Base-by-base conservation (phyloP, 2,329 filamentous ascomycete genomes). In the Chrysoporthe cubensis region DNA sequence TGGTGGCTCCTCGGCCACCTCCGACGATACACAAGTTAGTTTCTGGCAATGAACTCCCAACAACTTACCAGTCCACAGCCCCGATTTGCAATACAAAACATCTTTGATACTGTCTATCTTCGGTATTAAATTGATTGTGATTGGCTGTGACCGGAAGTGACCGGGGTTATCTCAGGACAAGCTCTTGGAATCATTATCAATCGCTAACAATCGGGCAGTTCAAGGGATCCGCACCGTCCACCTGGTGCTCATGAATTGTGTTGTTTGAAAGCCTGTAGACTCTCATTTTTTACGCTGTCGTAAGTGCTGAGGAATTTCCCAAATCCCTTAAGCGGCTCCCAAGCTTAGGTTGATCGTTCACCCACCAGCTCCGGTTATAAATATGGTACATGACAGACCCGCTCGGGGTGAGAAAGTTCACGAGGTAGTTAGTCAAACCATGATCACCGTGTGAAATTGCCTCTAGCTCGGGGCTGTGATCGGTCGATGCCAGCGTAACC, bases 1-100 rank as follows among this genome's bases (percentile, higher is more conserved):
- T 21, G 32, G 37, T 32, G 34, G 26, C 14, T n/a, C 26, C n/a
- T 67, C 67, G 67, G 67, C 67, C 43, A 52, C 13, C 57, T 67
- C 67, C 67, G 67, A 69, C 42, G 65, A 69, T 13, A 32, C n/a
- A 34, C 4, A 44, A 21, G 1, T 16, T 14, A 21, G 34, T 37
- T 58, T n/a, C 21, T 14, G 21, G 50, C 13, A 21, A 54, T 5
- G 13, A 3, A 11, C 16, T 16, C 16, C 4, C 21, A 13, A 32
- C 14, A 14, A 13, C 16, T 3, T 16, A 32, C 46, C n/a, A 2
- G 26, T 26, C 26, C 26, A 26, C 26, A 26, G 26, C 26, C 2
- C 26, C 26, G 26, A 26, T 26, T 2, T 26, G 2, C 26, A 26
- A 40, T 40, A 5, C 37, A 40, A 40, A 9, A 40, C 37, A 9